These are phyloP conservation scores for Apiospora arundinis DNA, from an alignment of 2,329 filamentous ascomycete genomes.

Conservation along the genomic window DNA sequence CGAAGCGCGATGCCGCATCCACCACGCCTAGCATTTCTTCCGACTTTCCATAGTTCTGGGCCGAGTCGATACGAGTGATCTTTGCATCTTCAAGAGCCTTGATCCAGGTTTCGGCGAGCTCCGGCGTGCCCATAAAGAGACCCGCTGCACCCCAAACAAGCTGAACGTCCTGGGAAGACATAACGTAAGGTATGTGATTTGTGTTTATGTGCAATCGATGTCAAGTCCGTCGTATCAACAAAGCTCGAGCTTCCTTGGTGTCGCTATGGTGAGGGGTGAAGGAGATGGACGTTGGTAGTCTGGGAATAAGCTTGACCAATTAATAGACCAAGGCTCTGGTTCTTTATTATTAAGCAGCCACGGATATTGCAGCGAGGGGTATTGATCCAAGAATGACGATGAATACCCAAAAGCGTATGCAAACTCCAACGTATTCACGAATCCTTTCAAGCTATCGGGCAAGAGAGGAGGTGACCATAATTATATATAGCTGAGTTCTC, in stretches of 20 bases:
- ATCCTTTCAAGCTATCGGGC: too few relatives aligned
- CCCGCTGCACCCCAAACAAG: background rate
- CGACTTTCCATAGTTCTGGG: slow-evolving; percentile 31
- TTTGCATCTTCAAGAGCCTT: slow-evolving; percentile 18
- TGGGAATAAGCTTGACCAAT: too few relatives aligned
- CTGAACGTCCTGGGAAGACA: background rate
- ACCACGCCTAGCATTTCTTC: slow-evolving; percentile 31
- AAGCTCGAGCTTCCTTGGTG: background rate
- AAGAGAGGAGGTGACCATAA: background rate
- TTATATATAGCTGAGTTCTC: background rate
- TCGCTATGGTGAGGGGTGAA: too few relatives aligned
- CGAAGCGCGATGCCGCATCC: slow-evolving; percentile 30
- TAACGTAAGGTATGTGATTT: background rate
- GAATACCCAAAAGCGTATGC: too few relatives aligned
- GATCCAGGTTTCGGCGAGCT: background rate
- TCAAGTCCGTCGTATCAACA: background rate
- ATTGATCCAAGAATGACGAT: too few relatives aligned
- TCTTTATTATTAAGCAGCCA: too few relatives aligned
- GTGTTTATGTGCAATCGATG: background rate
- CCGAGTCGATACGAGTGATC: slow-evolving; percentile 32
- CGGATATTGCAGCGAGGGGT: too few relatives aligned
- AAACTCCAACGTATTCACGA: too few relatives aligned
- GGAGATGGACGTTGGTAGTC: background rate
- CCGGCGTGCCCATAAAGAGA: background rate
- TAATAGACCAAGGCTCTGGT: too few relatives aligned